Base-by-base conservation (phyloP, 139 green algal species). In the Chlamydomonas sp. region DNA sequence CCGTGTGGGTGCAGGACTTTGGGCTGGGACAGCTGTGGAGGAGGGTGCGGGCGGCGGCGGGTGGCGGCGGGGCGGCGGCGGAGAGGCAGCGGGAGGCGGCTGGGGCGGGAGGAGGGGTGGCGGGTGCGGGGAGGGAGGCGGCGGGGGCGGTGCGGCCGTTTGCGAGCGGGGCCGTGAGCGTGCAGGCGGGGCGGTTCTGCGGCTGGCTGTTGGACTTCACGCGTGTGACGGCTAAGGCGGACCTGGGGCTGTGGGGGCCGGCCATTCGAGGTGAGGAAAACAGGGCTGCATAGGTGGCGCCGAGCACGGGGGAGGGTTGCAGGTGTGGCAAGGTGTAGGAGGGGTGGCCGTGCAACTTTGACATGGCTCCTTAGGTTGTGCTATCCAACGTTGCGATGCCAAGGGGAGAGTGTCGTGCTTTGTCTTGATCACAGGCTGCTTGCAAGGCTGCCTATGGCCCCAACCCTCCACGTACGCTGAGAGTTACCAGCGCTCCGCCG, bases 121-220 rank as follows among this genome's bases (percentile, higher is more conserved):
- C 68, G 58, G 71, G 15, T 17, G 80, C 66, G 60, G 63, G 7
- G 61, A 5, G 59, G 60, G 4, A 1, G 6, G 14, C 17, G 16
- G 66, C 80, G 15, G 79, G 67, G 57, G 64, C 31, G 14, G 80
- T 93, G 79, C 87, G 89, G 2, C 89, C 86, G 9, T 93, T 94
- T 88, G 90, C 86, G 10, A 82, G 69, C 61, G 84, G 71, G 4
- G 90, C 79, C 7, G 86, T 82, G 4, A 82, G 63, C 10, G 17
- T 92, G 74, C 92, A 95, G 89, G 5, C 92, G 10, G 90, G 92
- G 0, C 86, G 86, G 10, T 91, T 93, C 87, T 86, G 90, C 58
- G 63, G 88, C 60, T 84, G 75, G 66, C 31, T 92, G 4, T 58
- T 91, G 16, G 90, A 93, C 79, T 95, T 85, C 79, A 93, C 90